Evolutionary conservation across 176 grass and related monocot genomes (phyloP), one percentile per base, ranked within the genome.

Genomic region (Neostapfia colusana): DNA sequence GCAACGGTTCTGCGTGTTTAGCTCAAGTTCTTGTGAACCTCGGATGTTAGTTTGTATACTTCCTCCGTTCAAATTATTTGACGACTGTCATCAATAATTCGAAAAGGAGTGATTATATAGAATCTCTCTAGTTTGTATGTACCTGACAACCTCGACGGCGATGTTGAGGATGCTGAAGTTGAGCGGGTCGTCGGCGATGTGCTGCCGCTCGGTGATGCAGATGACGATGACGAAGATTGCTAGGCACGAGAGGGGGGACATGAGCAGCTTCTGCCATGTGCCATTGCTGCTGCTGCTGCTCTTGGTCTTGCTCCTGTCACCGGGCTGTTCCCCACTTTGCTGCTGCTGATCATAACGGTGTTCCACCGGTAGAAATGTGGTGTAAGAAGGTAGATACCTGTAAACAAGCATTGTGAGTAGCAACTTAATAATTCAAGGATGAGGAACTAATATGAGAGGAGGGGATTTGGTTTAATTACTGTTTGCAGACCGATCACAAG

Each of bases 301-400:
- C 3, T 31, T 31, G 31, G 31, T 31, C 16, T n/a, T 68, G 42
- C 17, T 70, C 25, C n/a, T 81, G n/a, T 81, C 73, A 49, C 11
- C 1, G 9, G 23, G 5, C 49, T 66, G 26, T 6, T 17, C 11
- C 75, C 24, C 59, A 7, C 2, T 61, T 67, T 26, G 49, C 43
- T 24, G 20, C 45, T 26, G 42, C 43, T 43, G 25, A 48, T 78
- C 31, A 20, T 45, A 31, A 31, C 31, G 36, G 18, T 72, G 71
- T 63, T 85, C 65, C 4, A 48, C 4, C 0, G 84, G 84, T 41
- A 81, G 11, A 70, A 88, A 88, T 11, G 89, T 78, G 12, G 87
- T 88, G 75, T 92, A 96, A 62, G 93, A 62, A 17, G 89, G 93
- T 5, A 96, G 67, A 41, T 92, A 90, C 87, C 93, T 96, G 74